Percentiles rank a stretch among this genome's conserved stretches.
phyloP scores from a whole-genome alignment of 2,329 filamentous ascomycete genomes.

The Dichotomopilus funicola region DNA sequence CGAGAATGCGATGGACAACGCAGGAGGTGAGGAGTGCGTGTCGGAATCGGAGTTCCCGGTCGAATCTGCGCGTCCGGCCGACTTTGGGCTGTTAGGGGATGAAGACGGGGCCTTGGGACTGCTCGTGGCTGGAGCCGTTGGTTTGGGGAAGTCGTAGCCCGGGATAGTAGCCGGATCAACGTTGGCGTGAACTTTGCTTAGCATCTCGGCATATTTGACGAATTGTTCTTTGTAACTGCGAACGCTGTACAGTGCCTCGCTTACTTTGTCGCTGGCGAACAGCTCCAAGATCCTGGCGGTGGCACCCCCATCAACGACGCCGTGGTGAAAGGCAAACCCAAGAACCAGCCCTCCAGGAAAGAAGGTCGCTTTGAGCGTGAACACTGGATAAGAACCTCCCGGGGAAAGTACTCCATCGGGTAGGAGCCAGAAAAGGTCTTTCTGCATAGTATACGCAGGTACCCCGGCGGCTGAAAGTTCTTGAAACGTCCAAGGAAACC shows the following conservation, averaged over 20 bases:
- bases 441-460: slow-evolving; percentile 1
- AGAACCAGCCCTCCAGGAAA: slow-evolving; percentile 10
- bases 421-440: slow-evolving; percentile 8
- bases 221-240: background rate
- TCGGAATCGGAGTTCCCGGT: too few species aligned
- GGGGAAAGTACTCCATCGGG: background rate
- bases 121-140: background rate
- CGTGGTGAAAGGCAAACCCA: slow-evolving; percentile 11
- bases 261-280: background rate
- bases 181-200: background rate
- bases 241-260: background rate
- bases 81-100: background rate
- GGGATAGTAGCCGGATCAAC: background rate
- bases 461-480: background rate
- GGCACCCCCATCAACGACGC: slow-evolving; percentile 8
- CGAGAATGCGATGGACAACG: too few species aligned
- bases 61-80: too few species aligned
- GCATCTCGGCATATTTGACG: background rate
- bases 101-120: background rate
- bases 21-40: too few species aligned
- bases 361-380: slow-evolving; percentile 4
- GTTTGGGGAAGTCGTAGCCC: slow-evolving; percentile 5
- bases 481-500: background rate
- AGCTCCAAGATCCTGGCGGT: background rate
- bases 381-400: background rate